These are phyloP conservation scores for Isoetes taiwanensis DNA, from an alignment of 75 land plant genomes.

Conservation along the genomic window DNA sequence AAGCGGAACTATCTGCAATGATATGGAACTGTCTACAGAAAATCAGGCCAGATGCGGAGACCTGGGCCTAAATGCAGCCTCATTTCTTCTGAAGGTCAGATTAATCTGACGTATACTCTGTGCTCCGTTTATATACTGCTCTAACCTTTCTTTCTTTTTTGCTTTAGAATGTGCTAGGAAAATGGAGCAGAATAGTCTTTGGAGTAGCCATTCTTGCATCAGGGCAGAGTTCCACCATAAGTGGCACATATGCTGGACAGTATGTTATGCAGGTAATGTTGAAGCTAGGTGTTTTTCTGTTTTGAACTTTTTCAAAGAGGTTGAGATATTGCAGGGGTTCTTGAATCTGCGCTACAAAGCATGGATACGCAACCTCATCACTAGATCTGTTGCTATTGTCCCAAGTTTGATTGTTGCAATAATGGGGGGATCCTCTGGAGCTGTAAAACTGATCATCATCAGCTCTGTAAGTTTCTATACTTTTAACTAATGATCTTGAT, in stretches of 20 bases:
- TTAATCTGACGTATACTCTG: neutral
- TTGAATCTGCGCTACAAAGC: constrained; percentile 46
- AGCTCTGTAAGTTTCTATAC: constrained; percentile 31
- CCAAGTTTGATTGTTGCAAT: constrained; percentile 63
- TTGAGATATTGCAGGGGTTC: no score
- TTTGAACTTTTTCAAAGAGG: no score
- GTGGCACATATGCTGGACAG: constrained; percentile 1
- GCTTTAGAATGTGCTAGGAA: neutral
- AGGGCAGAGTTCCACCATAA: neutral
- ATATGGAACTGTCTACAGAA: constrained; percentile 23
- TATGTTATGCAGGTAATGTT: constrained; percentile 2
- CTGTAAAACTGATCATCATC: constrained; percentile 55
- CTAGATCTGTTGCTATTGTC: constrained; percentile 50
- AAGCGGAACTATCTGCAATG: constrained; percentile 62
- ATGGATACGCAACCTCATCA: constrained; percentile 55
- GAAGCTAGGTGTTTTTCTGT: no score
- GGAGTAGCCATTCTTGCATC: neutral
- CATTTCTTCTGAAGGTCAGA: constrained; percentile 51
- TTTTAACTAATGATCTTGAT: neutral
- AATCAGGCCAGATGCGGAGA: constrained; percentile 41
- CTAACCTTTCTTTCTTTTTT: neutral
- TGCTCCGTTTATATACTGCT: no score
- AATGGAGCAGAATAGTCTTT: neutral
- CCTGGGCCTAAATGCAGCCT: constrained; percentile 65
- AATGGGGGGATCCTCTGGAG: constrained; percentile 50